phyloP scores from a whole-genome alignment of 768 basidiomycete species.

The Tubosaeta brunneosetosa region DNA sequence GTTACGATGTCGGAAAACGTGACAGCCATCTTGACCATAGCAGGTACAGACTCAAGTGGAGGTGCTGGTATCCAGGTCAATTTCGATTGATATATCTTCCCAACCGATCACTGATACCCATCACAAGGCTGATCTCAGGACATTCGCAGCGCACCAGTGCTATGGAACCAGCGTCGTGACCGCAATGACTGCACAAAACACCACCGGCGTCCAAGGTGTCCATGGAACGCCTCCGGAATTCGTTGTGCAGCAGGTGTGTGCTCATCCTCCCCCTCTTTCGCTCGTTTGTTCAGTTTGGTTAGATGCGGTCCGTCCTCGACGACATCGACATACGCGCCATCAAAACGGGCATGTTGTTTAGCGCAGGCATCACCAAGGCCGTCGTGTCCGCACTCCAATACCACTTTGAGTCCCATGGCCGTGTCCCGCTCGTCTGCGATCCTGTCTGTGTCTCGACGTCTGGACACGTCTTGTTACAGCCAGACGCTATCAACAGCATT shows the following conservation, averaged over 20 bases:
- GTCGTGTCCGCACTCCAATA: conserved; percentile 48
- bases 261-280: background rate
- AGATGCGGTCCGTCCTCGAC: conserved; percentile 67
- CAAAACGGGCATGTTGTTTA: conserved; percentile 89
- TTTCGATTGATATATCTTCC: conserved; percentile 3
- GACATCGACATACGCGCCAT: conserved; percentile 71
- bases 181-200: conserved; percentile 88
- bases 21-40: conserved; percentile 60
- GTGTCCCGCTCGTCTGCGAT: conserved; percentile 70
- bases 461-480: conserved; percentile 70
- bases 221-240: conserved; percentile 66
- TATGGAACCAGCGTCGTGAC: conserved; percentile 83
- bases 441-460: conserved; percentile 92
- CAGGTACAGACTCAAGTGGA: conserved; percentile 80
- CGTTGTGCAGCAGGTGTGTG: conserved; percentile 65
- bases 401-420: conserved; percentile 30
- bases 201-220: conserved; percentile 72
- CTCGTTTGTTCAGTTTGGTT: background rate
- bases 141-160: conserved; percentile 71
- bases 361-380: conserved; percentile 46
- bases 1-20: conserved; percentile 5
- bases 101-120: background rate
- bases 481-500: conserved; percentile 59
- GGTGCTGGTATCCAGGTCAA: conserved; percentile 86
- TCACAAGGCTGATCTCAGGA: conserved; percentile 79